Evolutionary conservation across 1,284 basidiomycete genomes (phyloP), one percentile per base, ranked within the genome.

Genomic region (Apiotrichum gamsii): DNA sequence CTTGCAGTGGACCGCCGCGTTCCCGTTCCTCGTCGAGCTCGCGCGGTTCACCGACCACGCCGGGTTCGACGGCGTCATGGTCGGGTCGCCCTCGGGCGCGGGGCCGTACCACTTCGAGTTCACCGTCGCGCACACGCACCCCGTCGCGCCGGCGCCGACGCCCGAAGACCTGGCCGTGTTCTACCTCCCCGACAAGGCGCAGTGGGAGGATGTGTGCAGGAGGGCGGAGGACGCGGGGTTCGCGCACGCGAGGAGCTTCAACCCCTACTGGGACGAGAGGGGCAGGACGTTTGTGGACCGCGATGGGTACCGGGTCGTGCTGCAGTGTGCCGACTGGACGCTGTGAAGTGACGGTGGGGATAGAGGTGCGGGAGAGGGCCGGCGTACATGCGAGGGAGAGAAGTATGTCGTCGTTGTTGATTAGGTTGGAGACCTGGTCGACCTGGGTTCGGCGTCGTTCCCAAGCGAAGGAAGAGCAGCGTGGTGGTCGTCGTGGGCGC

Each of bases 261-360:
- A 52, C 23, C 39, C 43, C 3, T 49, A 52, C 30, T 52, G 51
- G 51, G 51, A 52, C 9, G 35, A 18, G 9, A 16, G 23, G 20
- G 51, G 46, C 11, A 3, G 11, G 32, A 49, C 47, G n/a, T 45
- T 20, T 16, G 47, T 14, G 4, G 51, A 52, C 19, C 34, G 16
- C 2, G 51, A 52, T 20, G 51, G 51, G n/a, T 52, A 52, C 24
- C 39, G 40, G 15, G 39, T 49, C 36, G 47, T 48, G 20, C 31
- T 48, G 18, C 46, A 45, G 28, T 19, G 29, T 13, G 16, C 18
- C 4, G 38, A 32, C 5, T 49, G 47, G 47, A 18, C 30, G 18
- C 31, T 43, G 16, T 43, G 31, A 24, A 10, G 24, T 18, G n/a
- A 3, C 3, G 32, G 9, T 5, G 5, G 14, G 30, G n/a, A 32